Evolutionary conservation across 495 filamentous ascomycete genomes (phyloP), one percentile per base, ranked within the genome.

Genomic region (Delitschia confertaspora): DNA sequence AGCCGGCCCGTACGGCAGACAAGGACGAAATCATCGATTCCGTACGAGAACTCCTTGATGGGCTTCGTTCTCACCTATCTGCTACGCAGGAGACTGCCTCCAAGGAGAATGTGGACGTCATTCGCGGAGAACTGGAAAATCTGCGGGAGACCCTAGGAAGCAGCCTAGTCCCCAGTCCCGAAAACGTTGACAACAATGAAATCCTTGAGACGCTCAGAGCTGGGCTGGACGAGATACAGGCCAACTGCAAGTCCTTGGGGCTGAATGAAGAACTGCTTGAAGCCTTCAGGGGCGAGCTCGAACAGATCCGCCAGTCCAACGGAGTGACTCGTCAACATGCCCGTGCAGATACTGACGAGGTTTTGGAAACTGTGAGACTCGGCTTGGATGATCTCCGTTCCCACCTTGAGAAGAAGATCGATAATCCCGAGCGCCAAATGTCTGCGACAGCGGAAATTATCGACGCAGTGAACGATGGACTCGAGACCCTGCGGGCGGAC

Each of bases 381-480:
- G 78, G 80, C 11, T 61, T 89, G 7, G 75, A 83, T 36, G 69
- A 68, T 29, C 61, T 91, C 33, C 79, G 79, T 3, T 73, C 75
- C 3, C 83, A 91, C 46, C 69, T 82, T 23, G 68, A 72, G 50
- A 51, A 69, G 71, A 52, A 67, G 27, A 67, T 66, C 14, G 75
- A 81, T 43, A 66, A 65, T 22, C 66, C 61, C 9, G 79, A 83
- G 23, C 76, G 66, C 34, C 64, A 69, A 14, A 51, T 76, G 18
- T 74, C 80, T 2, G 72, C 74, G 11, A 80, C 81, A 9, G 75
- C 77, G 11, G 83, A 88, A 56, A 72, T 93, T 13, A 69, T 93
- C 1, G 85, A 93, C 59, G 81, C 82, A 4, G 67, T 95, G 41
- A 80, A 87, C 38, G 85, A 93, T 32, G 85, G 86, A 13, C 74